phyloP scores from a whole-genome alignment of 352 stramenopile genomes.

The Phytophthora ohioensis region DNA sequence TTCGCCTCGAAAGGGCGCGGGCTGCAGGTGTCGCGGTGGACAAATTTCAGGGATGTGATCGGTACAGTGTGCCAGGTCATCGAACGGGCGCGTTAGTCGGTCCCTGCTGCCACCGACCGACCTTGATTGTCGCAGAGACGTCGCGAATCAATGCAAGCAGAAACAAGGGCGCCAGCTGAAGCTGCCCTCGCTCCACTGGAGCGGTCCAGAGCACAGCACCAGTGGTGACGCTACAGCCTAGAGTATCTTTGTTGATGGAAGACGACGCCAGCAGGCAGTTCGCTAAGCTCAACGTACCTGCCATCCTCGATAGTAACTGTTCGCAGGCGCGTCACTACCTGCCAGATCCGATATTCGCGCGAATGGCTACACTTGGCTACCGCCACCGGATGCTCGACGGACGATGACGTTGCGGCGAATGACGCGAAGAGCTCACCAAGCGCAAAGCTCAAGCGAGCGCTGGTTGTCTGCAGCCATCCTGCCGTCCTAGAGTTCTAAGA shows the following conservation, averaged over 20 bases:
- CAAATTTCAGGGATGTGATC: constrained; percentile 10
- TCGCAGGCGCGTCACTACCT: not conserved
- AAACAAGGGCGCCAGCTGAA: not conserved
- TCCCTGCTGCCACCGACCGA: constrained; percentile 3
- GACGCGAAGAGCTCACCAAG: not conserved
- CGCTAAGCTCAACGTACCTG: not conserved
- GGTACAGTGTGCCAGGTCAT: not conserved
- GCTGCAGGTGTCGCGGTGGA: constrained; percentile 5
- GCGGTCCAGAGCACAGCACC: too few species aligned
- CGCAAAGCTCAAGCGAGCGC: not conserved
- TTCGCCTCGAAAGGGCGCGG: constrained; percentile 11
- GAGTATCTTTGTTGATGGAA: too few species aligned
- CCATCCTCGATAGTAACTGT: constrained; percentile 15
- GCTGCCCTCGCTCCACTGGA: not conserved
- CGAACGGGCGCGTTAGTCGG: not conserved
- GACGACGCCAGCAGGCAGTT: too few species aligned
- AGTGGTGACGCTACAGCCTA: too few species aligned
- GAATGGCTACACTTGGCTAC: constrained; percentile 12
- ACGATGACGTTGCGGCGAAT: not conserved
- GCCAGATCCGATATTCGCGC: constrained; percentile 1
- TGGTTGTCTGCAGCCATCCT: too few species aligned
- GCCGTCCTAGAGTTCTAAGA: too few species aligned
- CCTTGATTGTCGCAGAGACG: constrained; percentile 29
- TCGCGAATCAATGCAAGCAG: constrained; percentile 16
- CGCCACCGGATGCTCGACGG: constrained; percentile 7